These are phyloP conservation scores for Tephrocybe sp. DNA, from an alignment of 768 basidiomycete species.

Conservation along the genomic window DNA sequence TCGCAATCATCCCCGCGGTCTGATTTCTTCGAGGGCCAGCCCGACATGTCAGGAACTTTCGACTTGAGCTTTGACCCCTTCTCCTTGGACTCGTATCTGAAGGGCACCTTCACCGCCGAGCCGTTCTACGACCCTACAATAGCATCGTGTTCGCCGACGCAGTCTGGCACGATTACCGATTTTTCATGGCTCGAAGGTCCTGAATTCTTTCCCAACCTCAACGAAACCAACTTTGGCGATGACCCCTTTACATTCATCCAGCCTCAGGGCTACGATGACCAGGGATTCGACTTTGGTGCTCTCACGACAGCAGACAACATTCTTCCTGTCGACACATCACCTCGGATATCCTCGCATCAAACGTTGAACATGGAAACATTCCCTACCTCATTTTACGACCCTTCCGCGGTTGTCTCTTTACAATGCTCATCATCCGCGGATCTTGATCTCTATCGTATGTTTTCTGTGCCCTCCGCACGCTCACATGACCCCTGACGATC, in stretches of 20 bases:
- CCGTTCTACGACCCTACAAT: slow-evolving; percentile 36
- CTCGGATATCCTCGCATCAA: slow-evolving; percentile 20
- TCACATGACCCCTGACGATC: slow-evolving; percentile 1
- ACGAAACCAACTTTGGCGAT: no score
- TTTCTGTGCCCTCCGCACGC: not conserved
- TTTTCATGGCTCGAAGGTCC: slow-evolving; percentile 36
- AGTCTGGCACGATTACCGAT: slow-evolving; percentile 23
- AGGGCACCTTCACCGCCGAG: slow-evolving; percentile 37
- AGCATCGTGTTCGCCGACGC: slow-evolving; percentile 28
- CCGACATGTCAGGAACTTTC: slow-evolving; percentile 28
- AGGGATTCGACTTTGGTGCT: slow-evolving; percentile 18
- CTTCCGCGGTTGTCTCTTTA: slow-evolving; percentile 25
- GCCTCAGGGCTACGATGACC: slow-evolving; percentile 15
- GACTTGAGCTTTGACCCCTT: slow-evolving; percentile 30
- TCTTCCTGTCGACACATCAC: slow-evolving; percentile 6
- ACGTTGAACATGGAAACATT: slow-evolving; percentile 2
- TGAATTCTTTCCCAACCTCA: slow-evolving; percentile 34
- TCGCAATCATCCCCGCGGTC: slow-evolving; percentile 39
- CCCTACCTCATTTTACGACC: slow-evolving; percentile 18
- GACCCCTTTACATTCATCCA: not conserved
- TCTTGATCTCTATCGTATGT: slow-evolving; percentile 58
- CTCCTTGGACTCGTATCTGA: slow-evolving; percentile 31
- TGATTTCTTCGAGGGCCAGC: slow-evolving; percentile 35
- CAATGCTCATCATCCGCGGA: slow-evolving; percentile 41
- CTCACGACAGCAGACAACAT: slow-evolving; percentile 9